Conservation (phyloP, 1,284 basidiomycete species). For the Crepidotus sp. region DNA sequence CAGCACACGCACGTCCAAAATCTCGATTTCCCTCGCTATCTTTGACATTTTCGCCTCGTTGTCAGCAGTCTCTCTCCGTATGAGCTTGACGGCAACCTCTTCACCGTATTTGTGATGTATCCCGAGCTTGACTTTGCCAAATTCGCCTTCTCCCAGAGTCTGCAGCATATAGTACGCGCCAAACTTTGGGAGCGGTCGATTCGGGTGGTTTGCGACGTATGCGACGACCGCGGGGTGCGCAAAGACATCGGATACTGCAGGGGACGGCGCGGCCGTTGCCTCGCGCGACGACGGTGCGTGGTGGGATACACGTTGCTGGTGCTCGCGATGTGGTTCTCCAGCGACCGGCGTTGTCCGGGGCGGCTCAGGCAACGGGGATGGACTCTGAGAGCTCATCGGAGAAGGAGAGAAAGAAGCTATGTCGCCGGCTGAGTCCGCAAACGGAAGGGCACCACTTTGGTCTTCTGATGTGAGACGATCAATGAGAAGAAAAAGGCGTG, state of each 20-base stretch:
- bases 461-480: conserved; percentile 7
- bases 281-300: conserved; percentile 5
- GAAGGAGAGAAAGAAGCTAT: conserved; percentile 3
- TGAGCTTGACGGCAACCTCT: conserved; percentile 97
- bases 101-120: conserved; percentile 92
- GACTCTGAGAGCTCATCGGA: conserved; percentile 11
- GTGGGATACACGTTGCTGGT: conserved; percentile 6
- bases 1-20: conserved; percentile 67
- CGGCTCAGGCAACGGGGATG: conserved; percentile 5
- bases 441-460: conserved; percentile 8
- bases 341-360: conserved; percentile 11
- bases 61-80: conserved; percentile 88
- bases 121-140: conserved; percentile 98
- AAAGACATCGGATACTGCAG: conserved; percentile 47
- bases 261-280: neutral
- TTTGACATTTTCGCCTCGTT: conserved; percentile 84
- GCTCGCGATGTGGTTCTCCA: conserved; percentile 9
- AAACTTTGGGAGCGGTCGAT: conserved; percentile 83
- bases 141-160: conserved; percentile 84
- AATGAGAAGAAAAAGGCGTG: conserved; percentile 5
- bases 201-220: conserved; percentile 75
- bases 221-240: conserved; percentile 80
- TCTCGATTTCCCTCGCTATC: conserved; percentile 96
- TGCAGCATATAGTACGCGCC: conserved; percentile 86
- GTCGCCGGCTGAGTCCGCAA: conserved; percentile 4